Base-by-base conservation (phyloP, 192 early-diverging fungal species). In the Chytriomyces sp. region DNA sequence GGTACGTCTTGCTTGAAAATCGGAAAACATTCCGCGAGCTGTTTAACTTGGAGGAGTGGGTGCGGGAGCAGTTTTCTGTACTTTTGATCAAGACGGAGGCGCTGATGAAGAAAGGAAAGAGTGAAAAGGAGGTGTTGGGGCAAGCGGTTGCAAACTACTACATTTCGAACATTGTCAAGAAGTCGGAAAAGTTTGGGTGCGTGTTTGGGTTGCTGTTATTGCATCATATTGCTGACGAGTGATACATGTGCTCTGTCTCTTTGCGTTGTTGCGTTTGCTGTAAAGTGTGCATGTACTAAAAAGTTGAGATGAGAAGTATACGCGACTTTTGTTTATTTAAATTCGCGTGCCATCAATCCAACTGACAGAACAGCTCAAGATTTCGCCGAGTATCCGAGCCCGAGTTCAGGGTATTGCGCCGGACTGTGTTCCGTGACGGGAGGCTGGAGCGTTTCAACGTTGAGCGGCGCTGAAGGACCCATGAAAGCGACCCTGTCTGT, bases 381-480 rank as follows among this genome's bases (percentile, higher is more conserved):
- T 35, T 57, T 20, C 20, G 53, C 53, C 16, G 81, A 85, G 75
- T 92, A 91, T 16, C 91, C 91, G n/a, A 91, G 64, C 7, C 82
- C 81, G 4, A 91, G 75, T 62, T 92, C 86, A 16, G 89, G 90
- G 64, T 91, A 92, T 72, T 92, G 91, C 7, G 64, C 60, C 10
- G 91, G 91, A 44, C 72, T 74, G 18, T 86, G 47, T 45, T 85
- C 84, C 20, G 84, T 47, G 23, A 72, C 24, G 2, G 50, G 59
- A 1, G 18, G 13, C 28, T 57, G 49, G 48, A 91, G 64, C 7
- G 44, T 62, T 7, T 80, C 75, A 10, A 84, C 71, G 68, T 88
- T 82, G 61, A 92, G 64, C 0, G 89, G 89, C 9, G 85, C 69
- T 13, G 88, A 72, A 0, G 77, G 69, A n/a, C 91, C 91, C 67